Evolutionary conservation across 2,329 filamentous ascomycete genomes (phyloP).

Genomic region (Exophiala aquamarina): DNA sequence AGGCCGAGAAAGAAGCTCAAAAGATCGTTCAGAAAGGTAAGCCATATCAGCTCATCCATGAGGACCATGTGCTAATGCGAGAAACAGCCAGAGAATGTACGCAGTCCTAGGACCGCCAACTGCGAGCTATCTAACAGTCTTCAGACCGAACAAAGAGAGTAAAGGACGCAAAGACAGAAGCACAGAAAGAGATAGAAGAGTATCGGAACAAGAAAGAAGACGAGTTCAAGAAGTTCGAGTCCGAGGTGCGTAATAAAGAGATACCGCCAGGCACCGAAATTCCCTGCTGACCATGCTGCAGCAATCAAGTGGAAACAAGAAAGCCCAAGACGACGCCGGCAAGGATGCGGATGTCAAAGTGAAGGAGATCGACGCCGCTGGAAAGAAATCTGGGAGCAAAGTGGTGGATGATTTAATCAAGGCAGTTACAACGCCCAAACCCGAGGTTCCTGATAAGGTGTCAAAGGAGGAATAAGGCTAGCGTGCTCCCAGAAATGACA

Average conservation of each 20-base stretch:
- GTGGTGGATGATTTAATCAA: constrained; percentile 81
- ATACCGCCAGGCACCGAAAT: neutral
- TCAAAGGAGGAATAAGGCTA: constrained; percentile 22
- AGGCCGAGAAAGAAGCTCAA: constrained; percentile 97
- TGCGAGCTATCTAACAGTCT: constrained; percentile 8
- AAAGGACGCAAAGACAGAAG: constrained; percentile 92
- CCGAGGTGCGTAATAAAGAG: constrained; percentile 56
- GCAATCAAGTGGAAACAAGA: constrained; percentile 90
- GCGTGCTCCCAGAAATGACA: neutral
- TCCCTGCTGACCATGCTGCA: constrained; percentile 40
- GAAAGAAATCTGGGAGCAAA: constrained; percentile 73
- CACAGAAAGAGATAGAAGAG: constrained; percentile 95
- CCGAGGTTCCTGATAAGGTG: constrained; percentile 57
- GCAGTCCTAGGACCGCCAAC: constrained; percentile 11
- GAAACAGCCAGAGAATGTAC: constrained; percentile 80
- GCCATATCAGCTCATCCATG: constrained; percentile 21
- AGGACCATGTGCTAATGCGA: constrained; percentile 32
- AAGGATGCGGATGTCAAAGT: constrained; percentile 80
- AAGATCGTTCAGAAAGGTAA: constrained; percentile 97
- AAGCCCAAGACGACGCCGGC: constrained; percentile 74
- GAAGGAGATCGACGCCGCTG: constrained; percentile 75
- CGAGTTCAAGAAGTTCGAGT: constrained; percentile 93
- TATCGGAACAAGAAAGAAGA: constrained; percentile 88
- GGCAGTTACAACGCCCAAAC: constrained; percentile 82
- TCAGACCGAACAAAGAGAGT: constrained; percentile 92